Conservation (phyloP, 345 rosid genomes). For the Acer campestre region DNA sequence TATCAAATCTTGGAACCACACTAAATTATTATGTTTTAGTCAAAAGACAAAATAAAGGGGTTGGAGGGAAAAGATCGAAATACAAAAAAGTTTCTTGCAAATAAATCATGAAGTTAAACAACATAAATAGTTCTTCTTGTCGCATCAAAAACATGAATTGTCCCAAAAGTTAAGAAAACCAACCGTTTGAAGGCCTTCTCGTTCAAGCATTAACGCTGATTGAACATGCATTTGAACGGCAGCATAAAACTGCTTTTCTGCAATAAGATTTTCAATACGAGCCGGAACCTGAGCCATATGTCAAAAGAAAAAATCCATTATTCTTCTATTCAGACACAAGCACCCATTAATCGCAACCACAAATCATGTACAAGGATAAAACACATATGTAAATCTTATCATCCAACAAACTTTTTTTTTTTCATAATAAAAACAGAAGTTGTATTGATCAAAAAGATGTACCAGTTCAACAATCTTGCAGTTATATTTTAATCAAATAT, state of each 20-base stretch:
- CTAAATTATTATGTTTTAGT: neutral
- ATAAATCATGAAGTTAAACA: neutral
- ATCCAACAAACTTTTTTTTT: neutral
- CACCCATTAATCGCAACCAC: neutral
- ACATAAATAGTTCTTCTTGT: neutral
- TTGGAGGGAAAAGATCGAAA: slow-evolving; percentile 4
- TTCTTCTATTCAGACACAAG: neutral
- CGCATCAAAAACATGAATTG: neutral
- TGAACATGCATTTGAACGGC: slow-evolving; percentile 86
- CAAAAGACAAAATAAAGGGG: slow-evolving; percentile 5
- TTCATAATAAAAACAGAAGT: neutral
- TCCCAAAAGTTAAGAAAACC: slow-evolving; percentile 19
- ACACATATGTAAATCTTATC: slow-evolving; percentile 7
- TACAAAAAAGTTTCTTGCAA: neutral
- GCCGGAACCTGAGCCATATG: slow-evolving; percentile 68
- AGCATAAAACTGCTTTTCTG: slow-evolving; percentile 88
- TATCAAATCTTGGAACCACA: neutral
- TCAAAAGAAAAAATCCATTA: slow-evolving; percentile 15
- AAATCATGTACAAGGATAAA: neutral
- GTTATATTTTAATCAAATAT: neutral
- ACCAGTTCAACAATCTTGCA: neutral
- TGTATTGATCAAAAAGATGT: neutral
- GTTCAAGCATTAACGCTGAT: slow-evolving; percentile 89
- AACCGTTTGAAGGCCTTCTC: slow-evolving; percentile 98
- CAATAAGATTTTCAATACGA: slow-evolving; percentile 86